phyloP scores from a whole-genome alignment of 345 rosid genomes.

The Brassica incana region DNA sequence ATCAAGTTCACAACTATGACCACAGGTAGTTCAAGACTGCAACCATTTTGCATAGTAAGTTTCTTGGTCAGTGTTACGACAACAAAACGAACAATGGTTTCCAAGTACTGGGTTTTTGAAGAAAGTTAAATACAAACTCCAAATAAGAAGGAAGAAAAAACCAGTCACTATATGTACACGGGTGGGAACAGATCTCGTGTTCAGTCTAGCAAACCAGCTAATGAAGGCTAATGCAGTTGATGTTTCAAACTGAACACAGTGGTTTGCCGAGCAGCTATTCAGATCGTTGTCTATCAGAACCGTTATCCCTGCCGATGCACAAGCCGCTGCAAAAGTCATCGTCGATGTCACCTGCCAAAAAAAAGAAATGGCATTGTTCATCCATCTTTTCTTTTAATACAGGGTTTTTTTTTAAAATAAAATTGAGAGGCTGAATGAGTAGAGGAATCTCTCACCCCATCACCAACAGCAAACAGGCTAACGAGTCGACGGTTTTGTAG shows the following conservation, averaged over 20 bases:
- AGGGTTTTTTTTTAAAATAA: too few species aligned
- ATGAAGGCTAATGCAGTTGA: slow-evolving; percentile 79
- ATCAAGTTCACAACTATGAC: not conserved
- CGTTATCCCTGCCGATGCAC: slow-evolving; percentile 88
- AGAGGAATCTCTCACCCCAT: slow-evolving; percentile 60
- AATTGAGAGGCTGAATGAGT: too few species aligned
- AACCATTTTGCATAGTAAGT: not conserved
- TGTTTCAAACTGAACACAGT: slow-evolving; percentile 62
- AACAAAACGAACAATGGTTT: slow-evolving; percentile 24
- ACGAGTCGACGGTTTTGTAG: slow-evolving; percentile 52
- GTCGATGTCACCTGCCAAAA: slow-evolving; percentile 64
- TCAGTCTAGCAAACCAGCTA: slow-evolving; percentile 57
- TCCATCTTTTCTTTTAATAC: not conserved
- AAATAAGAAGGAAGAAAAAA: slow-evolving; percentile 18
- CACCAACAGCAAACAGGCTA: slow-evolving; percentile 65
- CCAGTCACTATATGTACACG: slow-evolving; percentile 26
- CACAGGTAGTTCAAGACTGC: not conserved
- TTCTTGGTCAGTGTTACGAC: slow-evolving; percentile 3
- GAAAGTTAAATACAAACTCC: slow-evolving; percentile 19
- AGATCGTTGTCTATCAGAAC: slow-evolving; percentile 65
- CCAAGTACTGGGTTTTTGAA: slow-evolving; percentile 12
- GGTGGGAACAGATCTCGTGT: not conserved
- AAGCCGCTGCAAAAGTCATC: slow-evolving; percentile 73
- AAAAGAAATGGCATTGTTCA: slow-evolving; percentile 3
- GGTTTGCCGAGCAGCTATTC: slow-evolving; percentile 53